These are phyloP conservation scores for Anthoceros angustus DNA, from an alignment of 225 moss, liverwort and hornwort species.

Conservation along the genomic window DNA sequence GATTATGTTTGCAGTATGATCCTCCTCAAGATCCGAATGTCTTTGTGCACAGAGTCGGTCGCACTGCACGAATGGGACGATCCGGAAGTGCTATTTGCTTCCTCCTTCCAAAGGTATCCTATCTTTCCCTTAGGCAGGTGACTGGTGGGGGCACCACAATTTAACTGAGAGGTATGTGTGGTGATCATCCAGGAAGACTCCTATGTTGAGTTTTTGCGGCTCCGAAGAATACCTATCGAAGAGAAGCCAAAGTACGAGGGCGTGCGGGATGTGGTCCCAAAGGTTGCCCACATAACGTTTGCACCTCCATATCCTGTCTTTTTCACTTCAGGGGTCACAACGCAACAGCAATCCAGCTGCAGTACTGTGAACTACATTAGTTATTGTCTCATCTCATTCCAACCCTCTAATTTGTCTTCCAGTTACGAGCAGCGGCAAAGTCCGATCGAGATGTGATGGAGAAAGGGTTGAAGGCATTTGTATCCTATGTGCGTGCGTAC, in stretches of 20 bases:
- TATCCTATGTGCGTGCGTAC: conserved; percentile 94
- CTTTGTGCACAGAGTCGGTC: conserved; percentile 95
- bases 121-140: too few species aligned
- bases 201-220: conserved; percentile 72
- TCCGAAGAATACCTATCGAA: conserved; percentile 77
- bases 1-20: conserved; percentile 44
- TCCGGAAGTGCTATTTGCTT: conserved; percentile 84
- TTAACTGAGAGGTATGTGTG: neutral
- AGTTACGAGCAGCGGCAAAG: conserved; percentile 80
- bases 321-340: too few species aligned
- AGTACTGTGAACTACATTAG: conserved; percentile 5
- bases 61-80: conserved; percentile 98
- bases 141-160: neutral
- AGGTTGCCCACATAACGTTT: too few species aligned
- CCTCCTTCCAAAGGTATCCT: conserved; percentile 72
- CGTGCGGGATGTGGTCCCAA: conserved; percentile 41
- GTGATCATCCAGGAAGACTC: conserved; percentile 64
- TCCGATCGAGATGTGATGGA: conserved; percentile 89
- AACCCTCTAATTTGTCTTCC: too few species aligned
- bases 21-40: conserved; percentile 99
- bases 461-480: conserved; percentile 85
- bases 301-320: too few species aligned
- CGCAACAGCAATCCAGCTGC: too few species aligned
- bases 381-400: neutral
- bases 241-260: conserved; percentile 30